phyloP scores from a whole-genome alignment of 495 filamentous ascomycete genomes.

The Tetracladium setigerum region DNA sequence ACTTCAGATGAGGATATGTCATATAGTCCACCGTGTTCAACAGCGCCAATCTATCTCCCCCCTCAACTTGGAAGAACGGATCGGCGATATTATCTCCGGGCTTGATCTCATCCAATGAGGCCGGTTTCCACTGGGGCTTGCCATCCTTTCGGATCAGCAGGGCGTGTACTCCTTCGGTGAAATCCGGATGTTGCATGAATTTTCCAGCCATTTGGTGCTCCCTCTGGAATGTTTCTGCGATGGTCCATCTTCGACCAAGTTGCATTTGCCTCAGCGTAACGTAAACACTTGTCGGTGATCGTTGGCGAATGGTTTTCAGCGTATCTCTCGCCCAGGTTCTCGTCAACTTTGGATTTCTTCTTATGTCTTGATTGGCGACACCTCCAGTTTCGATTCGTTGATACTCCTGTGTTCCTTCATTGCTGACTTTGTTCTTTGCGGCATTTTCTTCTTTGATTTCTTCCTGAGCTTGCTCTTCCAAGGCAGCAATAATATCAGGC shows the following conservation, averaged over 20 bases:
- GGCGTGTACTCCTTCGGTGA: slow-evolving; percentile 76
- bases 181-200: slow-evolving; percentile 87
- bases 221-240: slow-evolving; percentile 71
- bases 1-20: slow-evolving; percentile 57
- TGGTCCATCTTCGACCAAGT: slow-evolving; percentile 64
- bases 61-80: slow-evolving; percentile 50
- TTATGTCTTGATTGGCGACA: slow-evolving; percentile 22
- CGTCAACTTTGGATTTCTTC: slow-evolving; percentile 1
- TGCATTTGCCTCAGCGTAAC: slow-evolving; percentile 78
- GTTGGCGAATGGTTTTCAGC: slow-evolving; percentile 55
- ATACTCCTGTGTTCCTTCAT: slow-evolving; percentile 3
- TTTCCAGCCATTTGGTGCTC: slow-evolving; percentile 71
- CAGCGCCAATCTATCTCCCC: slow-evolving; percentile 43
- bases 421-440: background rate
- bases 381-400: background rate
- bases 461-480: slow-evolving; percentile 44
- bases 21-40: slow-evolving; percentile 41
- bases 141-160: slow-evolving; percentile 56
- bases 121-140: slow-evolving; percentile 57
- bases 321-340: slow-evolving; percentile 66
- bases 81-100: slow-evolving; percentile 39
- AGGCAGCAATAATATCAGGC: slow-evolving; percentile 58
- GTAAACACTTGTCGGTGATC: slow-evolving; percentile 77
- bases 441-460: slow-evolving; percentile 9
- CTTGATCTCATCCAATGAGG: slow-evolving; percentile 52